These are phyloP conservation scores for Alternaria sp. DNA, from an alignment of 2,329 filamentous ascomycete genomes.

Conservation along the genomic window DNA sequence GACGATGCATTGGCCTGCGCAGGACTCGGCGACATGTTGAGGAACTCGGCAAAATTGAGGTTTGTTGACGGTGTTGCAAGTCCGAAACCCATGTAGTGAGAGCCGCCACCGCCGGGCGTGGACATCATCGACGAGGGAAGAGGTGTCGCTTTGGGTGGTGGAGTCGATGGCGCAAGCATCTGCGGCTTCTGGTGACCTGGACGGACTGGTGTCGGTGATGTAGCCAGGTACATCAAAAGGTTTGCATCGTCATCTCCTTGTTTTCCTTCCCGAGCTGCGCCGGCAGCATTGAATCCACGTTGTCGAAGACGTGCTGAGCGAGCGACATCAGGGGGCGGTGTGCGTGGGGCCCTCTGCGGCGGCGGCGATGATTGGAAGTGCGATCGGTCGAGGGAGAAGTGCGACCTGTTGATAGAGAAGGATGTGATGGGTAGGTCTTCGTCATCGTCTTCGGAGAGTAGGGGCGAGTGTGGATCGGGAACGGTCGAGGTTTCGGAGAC, in stretches of 20 bases:
- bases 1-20: slow-evolving; percentile 76
- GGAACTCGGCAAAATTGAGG: slow-evolving; percentile 96
- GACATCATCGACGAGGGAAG: slow-evolving; percentile 86
- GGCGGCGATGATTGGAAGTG: slow-evolving; percentile 69
- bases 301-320: slow-evolving; percentile 50
- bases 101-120: slow-evolving; percentile 72
- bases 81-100: slow-evolving; percentile 62
- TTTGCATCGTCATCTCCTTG: slow-evolving; percentile 84
- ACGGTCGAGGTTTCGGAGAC: slow-evolving; percentile 74
- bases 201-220: slow-evolving; percentile 85
- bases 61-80: slow-evolving; percentile 80
- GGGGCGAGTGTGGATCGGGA: slow-evolving; percentile 65
- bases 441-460: slow-evolving; percentile 79
- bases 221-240: slow-evolving; percentile 85
- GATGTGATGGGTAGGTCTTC: slow-evolving; percentile 78
- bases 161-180: slow-evolving; percentile 60
- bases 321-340: slow-evolving; percentile 48
- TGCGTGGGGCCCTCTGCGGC: slow-evolving; percentile 65
- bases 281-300: slow-evolving; percentile 47
- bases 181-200: slow-evolving; percentile 53
- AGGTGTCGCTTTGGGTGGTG: slow-evolving; percentile 62
- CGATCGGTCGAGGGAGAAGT: slow-evolving; percentile 64
- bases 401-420: slow-evolving; percentile 64
- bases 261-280: slow-evolving; percentile 54
- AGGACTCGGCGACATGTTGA: slow-evolving; percentile 95